Conservation (phyloP, 1,139 yeast species). For the Blastobotrys malaysiensis region DNA sequence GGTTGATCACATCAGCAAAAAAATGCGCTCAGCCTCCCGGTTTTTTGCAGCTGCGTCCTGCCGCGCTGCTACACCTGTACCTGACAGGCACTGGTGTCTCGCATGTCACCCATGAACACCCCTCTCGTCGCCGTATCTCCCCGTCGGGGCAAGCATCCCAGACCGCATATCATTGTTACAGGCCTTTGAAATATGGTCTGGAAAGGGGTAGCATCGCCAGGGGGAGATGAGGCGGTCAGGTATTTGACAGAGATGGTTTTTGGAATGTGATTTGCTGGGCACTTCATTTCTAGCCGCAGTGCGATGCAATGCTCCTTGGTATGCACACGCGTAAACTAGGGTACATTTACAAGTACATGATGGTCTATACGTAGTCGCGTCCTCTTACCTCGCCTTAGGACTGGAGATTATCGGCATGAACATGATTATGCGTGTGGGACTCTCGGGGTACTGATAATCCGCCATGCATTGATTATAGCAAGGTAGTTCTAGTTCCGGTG, state of each 20-base stretch:
- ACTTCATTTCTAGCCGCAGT: neutral
- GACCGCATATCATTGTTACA: too few species aligned
- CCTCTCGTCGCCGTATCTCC: too few species aligned
- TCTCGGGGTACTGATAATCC: neutral
- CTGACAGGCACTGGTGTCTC: conserved; percentile 1
- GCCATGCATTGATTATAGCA: too few species aligned
- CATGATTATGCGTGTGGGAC: neutral
- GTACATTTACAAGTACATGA: too few species aligned
- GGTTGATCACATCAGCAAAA: neutral
- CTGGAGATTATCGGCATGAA: neutral
- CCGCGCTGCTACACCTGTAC: conserved; percentile 1
- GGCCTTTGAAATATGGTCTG: too few species aligned
- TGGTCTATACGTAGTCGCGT: too few species aligned
- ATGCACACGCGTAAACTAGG: neutral
- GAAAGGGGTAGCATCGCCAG: too few species aligned
- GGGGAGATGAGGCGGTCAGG: too few species aligned
- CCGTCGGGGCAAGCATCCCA: neutral
- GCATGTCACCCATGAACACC: neutral
- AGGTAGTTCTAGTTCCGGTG: too few species aligned
- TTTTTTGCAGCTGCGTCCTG: neutral
- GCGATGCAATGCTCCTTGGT: neutral
- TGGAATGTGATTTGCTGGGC: too few species aligned
- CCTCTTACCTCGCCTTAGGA: too few species aligned
- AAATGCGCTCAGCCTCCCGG: neutral
- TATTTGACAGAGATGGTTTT: too few species aligned